Evolutionary conservation across 495 filamentous ascomycete species (phyloP), one percentile per base, ranked within the genome.

Genomic region (Penicillium antarcticum): DNA sequence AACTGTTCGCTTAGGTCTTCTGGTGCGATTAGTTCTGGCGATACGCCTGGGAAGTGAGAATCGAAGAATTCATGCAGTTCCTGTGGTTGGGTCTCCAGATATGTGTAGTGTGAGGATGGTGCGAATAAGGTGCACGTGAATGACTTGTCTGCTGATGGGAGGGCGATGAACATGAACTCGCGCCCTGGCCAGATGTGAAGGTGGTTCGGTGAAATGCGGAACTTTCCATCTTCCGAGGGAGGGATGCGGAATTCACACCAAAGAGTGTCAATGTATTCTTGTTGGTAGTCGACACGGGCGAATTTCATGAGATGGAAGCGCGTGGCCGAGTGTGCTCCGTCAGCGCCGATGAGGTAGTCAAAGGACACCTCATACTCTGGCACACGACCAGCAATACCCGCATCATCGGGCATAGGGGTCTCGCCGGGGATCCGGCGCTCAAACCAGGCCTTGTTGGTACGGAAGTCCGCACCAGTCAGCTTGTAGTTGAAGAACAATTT

Each of bases 51-150:
- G 69, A 97, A 95, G 58, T 95, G 72, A 9, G 68, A 55, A 55
- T 87, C 74, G 70, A 99, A 97, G 66, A 88, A 96, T 0, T 68
- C 58, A 0, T 85, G 76, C 12, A 97, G 64, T 3, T 73, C 67
- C 13, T 71, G 19, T 0, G 82, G 77, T 32, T 81, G 68, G 5
- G 72, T 71, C 49, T 87, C 80, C 14, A 97, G 74, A 0, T 67
- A 52, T 5, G 73, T 69, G 48, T 71, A 76, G 51, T 74, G 61
- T 13, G 41, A 41, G 13, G 84, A 76, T 0, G 89, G 86, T 8
- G 92, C 82, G 68, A 99, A 99, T 11, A 99, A 74, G 0, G 94
- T 99, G 69, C 91, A 96, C 0, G 92, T 97, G 62, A 99, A 99
- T 1, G 89, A 88, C 51, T 87, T 87, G 65, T 97, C 91, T 12